Evolutionary conservation across 2,329 filamentous ascomycete species (phyloP).

Genomic region (Calonectria montana): DNA sequence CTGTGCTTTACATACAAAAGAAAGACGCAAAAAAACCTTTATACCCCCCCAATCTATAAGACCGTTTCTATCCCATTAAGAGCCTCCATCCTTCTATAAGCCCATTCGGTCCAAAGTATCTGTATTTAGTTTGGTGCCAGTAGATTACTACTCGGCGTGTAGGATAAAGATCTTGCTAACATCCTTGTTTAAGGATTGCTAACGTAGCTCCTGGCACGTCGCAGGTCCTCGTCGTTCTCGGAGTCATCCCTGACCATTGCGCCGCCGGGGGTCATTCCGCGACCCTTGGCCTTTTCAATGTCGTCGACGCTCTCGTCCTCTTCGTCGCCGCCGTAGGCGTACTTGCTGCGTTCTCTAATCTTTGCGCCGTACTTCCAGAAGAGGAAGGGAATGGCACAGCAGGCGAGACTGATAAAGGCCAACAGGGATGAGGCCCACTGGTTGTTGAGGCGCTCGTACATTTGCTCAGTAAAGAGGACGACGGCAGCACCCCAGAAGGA

Average conservation of each 20-base stretch:
- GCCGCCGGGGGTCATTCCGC: conserved; percentile 33
- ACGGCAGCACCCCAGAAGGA: conserved; percentile 83
- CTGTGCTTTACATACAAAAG: conserved; percentile 30
- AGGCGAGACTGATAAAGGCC: conserved; percentile 79
- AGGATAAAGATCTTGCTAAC: background rate
- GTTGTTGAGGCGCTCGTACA: conserved; percentile 79
- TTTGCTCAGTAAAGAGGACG: conserved; percentile 84
- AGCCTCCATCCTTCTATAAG: background rate
- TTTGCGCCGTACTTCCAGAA: conserved; percentile 82
- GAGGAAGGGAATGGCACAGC: conserved; percentile 84
- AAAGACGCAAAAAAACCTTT: conserved; percentile 15
- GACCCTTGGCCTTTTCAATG: conserved; percentile 50
- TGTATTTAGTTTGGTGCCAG: background rate
- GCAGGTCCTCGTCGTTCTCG: conserved; percentile 52
- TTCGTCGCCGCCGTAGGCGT: conserved; percentile 75
- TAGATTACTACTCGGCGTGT: background rate
- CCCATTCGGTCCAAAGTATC: background rate
- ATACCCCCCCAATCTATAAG: conserved; percentile 12
- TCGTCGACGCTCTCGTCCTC: conserved; percentile 45
- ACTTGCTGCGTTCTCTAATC: conserved; percentile 77
- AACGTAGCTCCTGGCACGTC: conserved; percentile 58
- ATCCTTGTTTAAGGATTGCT: conserved; percentile 53
- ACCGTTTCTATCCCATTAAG: background rate
- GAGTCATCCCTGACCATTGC: conserved; percentile 44
- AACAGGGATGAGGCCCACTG: conserved; percentile 82